phyloP scores from a whole-genome alignment of 805 yeast species.

The Saccharomyces jurei region DNA sequence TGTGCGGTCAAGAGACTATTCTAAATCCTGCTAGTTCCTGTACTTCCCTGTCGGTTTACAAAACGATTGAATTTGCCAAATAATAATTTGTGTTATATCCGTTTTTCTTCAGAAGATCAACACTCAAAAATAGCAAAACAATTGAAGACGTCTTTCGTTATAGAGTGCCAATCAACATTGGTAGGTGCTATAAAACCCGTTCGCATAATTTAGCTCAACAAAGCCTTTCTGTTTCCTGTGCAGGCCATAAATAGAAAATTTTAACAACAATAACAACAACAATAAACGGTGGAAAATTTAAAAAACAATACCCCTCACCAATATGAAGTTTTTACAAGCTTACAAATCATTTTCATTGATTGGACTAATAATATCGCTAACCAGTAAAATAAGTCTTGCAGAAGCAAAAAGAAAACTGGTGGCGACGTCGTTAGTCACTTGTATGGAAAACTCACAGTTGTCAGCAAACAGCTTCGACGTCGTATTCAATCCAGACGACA shows the following conservation, averaged over 20 bases:
- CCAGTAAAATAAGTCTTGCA: constrained; percentile 1
- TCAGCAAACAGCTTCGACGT: constrained; percentile 72
- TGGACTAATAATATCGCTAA: background rate
- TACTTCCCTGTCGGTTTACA: background rate
- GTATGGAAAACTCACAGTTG: constrained; percentile 69
- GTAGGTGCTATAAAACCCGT: background rate
- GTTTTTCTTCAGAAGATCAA: background rate
- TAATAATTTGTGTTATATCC: background rate
- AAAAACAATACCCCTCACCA: background rate
- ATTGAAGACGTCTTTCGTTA: background rate
- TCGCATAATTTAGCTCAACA: background rate
- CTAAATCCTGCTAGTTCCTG: background rate
- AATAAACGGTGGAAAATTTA: background rate
- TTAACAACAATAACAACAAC: background rate
- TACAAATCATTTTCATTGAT: background rate
- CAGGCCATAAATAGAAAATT: background rate
- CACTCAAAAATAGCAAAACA: background rate
- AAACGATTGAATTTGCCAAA: background rate
- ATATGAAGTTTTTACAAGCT: background rate
- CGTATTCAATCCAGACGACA: constrained; percentile 61
- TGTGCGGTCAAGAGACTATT: background rate
- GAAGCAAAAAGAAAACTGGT: constrained; percentile 31
- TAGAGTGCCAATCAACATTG: background rate
- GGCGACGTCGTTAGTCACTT: constrained; percentile 77
- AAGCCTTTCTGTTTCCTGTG: background rate